A percentile compares a stretch with the other conserved stretches of the same genome.
phyloP scores from a whole-genome alignment of 2,329 filamentous ascomycete genomes.

The Exophiala sp. region DNA sequence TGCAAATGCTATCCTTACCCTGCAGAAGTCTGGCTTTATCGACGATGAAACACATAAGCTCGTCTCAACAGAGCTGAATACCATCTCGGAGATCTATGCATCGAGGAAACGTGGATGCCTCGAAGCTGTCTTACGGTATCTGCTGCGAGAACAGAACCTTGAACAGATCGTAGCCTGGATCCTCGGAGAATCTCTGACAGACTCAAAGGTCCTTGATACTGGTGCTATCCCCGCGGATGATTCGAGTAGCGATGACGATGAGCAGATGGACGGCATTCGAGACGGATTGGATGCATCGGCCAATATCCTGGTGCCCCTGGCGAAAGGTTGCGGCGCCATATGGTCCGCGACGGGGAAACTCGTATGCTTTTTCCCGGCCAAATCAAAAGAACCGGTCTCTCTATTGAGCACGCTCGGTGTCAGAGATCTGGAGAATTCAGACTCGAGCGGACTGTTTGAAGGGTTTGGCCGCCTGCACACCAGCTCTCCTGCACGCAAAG shows the following conservation, averaged over 20 bases:
- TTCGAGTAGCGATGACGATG: slow-evolving; percentile 75
- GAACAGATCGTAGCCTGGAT: slow-evolving; percentile 51
- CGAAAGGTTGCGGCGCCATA: slow-evolving; percentile 52
- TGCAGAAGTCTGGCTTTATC: slow-evolving; percentile 54
- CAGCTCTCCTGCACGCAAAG: slow-evolving; percentile 44
- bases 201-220: slow-evolving; percentile 41
- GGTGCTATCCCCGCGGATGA: slow-evolving; percentile 59
- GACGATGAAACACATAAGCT: slow-evolving; percentile 46
- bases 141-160: slow-evolving; percentile 53
- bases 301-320: slow-evolving; percentile 59
- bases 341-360: slow-evolving; percentile 55
- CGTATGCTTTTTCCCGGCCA: slow-evolving; percentile 53
- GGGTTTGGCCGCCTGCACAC: slow-evolving; percentile 56
- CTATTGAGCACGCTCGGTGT: slow-evolving; percentile 45
- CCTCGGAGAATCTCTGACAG: slow-evolving; percentile 55
- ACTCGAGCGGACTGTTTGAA: slow-evolving; percentile 54
- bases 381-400: slow-evolving; percentile 46
- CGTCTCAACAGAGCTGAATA: slow-evolving; percentile 47
- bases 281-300: slow-evolving; percentile 37
- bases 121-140: slow-evolving; percentile 57
- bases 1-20: slow-evolving; percentile 46
- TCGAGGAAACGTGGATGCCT: slow-evolving; percentile 51
- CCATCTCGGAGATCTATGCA: slow-evolving; percentile 52
- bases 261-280: slow-evolving; percentile 30
- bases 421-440: slow-evolving; percentile 45